Percentiles rank a stretch among this genome's conserved stretches.
phyloP scores from a whole-genome alignment of 257 asterid genomes.

The Primulina tabacum region DNA sequence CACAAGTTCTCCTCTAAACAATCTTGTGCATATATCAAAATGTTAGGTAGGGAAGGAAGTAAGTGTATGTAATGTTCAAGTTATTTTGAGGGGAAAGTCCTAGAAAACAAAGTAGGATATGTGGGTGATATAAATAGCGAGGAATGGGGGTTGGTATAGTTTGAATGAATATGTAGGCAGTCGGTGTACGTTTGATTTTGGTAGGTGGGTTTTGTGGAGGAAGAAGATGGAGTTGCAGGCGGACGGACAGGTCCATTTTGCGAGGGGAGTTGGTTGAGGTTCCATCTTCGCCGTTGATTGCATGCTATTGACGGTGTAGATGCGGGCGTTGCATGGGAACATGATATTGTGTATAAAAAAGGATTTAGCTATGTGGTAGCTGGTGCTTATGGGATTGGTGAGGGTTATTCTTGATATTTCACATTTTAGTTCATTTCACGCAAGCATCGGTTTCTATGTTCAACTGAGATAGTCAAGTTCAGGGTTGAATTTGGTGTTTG shows the following conservation, averaged over 20 bases:
- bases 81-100: neutral
- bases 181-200: constrained; percentile 13
- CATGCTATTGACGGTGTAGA: constrained; percentile 18
- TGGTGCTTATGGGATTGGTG: constrained; percentile 29
- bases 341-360: neutral
- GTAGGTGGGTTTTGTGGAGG: constrained; percentile 32
- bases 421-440: neutral
- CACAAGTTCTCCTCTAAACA: too few species aligned
- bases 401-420: neutral
- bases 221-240: constrained; percentile 18
- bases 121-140: constrained; percentile 39
- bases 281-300: constrained; percentile 31
- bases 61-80: neutral
- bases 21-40: neutral
- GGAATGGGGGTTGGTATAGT: neutral
- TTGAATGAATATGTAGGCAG: neutral
- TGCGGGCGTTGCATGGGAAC: constrained; percentile 31
- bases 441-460: too few species aligned
- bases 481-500: too few species aligned
- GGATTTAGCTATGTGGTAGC: constrained; percentile 22
- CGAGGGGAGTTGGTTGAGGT: constrained; percentile 43
- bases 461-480: too few species aligned
- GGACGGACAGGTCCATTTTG: constrained; percentile 9
- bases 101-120: constrained; percentile 12
- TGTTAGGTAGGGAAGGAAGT: too few species aligned